Conservation (phyloP, 352 stramenopile species). For the Phytophthora macrochlamydospora region DNA sequence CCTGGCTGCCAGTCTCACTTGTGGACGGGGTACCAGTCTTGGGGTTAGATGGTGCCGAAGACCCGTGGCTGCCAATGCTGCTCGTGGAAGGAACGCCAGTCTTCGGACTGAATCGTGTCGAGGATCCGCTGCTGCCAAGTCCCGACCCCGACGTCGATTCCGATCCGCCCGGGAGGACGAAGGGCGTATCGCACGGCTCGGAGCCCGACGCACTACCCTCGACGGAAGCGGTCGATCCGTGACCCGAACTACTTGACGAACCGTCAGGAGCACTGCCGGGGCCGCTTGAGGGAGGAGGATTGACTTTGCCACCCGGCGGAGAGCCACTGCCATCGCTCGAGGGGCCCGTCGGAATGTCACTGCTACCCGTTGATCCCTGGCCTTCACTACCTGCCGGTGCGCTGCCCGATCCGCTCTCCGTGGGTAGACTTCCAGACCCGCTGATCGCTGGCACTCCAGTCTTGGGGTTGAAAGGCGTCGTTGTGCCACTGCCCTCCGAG, state of each 20-base stretch:
- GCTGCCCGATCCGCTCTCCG: not conserved
- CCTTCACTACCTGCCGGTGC: slow-evolving; percentile 5
- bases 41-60: not conserved
- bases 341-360: not conserved
- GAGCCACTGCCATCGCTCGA: slow-evolving; percentile 10
- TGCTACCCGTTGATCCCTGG: slow-evolving; percentile 6
- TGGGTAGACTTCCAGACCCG: not conserved
- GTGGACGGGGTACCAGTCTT: slow-evolving; percentile 3
- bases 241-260: not conserved
- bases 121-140: not conserved
- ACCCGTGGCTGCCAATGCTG: slow-evolving; percentile 3
- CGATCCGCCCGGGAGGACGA: slow-evolving; percentile 7
- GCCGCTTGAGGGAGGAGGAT: slow-evolving; percentile 3
- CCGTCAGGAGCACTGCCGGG: slow-evolving; percentile 8
- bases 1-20: slow-evolving; percentile 14
- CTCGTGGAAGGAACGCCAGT: not conserved
- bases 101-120: not conserved
- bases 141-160: not conserved
- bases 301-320: slow-evolving; percentile 5
- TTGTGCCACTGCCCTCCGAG: slow-evolving; percentile 11
- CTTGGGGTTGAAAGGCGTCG: not conserved
- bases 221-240: not conserved
- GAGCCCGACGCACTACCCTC: slow-evolving; percentile 11
- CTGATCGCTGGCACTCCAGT: not conserved
- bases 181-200: slow-evolving; percentile 6